These are phyloP conservation scores for Echeveria elegans DNA, from an alignment of 164 flowering plant genomes.

Conservation along the genomic window DNA sequence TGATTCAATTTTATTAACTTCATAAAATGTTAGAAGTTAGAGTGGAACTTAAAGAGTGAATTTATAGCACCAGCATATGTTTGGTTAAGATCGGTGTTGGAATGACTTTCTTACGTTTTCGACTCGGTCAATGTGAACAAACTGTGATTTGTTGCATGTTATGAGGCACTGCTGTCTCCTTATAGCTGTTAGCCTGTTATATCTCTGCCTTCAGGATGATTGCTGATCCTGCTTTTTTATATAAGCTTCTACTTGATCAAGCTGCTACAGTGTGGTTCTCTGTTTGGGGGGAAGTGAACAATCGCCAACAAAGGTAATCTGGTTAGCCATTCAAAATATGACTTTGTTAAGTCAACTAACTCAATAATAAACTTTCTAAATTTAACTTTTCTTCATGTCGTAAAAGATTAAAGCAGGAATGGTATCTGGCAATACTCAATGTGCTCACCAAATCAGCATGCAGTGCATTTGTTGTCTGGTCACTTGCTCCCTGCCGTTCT, in stretches of 20 bases:
- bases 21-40: background rate
- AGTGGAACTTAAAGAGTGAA: background rate
- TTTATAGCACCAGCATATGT: too few species aligned
- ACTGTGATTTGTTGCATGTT: too few species aligned
- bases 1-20: background rate
- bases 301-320: constrained; percentile 70
- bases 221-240: constrained; percentile 89
- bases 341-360: background rate
- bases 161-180: background rate
- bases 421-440: constrained; percentile 95
- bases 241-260: constrained; percentile 69
- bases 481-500: constrained; percentile 97
- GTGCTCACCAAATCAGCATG: constrained; percentile 79
- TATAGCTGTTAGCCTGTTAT: background rate
- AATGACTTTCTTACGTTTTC: background rate
- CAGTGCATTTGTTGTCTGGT: constrained; percentile 91
- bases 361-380: background rate
- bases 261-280: constrained; percentile 76
- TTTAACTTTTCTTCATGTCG: background rate
- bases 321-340: background rate
- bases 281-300: constrained; percentile 85
- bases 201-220: constrained; percentile 58
- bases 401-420: constrained; percentile 78
- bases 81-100: too few species aligned
- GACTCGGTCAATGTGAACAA: background rate